phyloP scores from a whole-genome alignment of 2,329 filamentous ascomycete species.

The Grosmannia penicillata region DNA sequence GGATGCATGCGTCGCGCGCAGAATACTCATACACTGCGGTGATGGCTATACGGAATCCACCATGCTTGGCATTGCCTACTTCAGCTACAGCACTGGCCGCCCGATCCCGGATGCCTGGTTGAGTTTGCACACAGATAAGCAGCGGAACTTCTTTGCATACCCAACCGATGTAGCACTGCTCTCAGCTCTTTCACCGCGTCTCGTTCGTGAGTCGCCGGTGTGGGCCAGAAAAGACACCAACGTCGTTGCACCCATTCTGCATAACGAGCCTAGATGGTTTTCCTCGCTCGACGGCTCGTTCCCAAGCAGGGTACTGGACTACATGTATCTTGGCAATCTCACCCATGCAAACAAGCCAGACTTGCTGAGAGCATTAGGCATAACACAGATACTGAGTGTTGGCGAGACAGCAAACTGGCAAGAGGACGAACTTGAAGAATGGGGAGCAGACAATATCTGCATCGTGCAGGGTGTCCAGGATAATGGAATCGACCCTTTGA shows the following conservation, averaged over 20 bases:
- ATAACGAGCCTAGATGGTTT: slow-evolving; percentile 64
- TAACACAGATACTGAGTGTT: slow-evolving; percentile 78
- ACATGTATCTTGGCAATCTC: slow-evolving; percentile 93
- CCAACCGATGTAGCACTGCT: slow-evolving; percentile 76
- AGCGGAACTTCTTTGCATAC: slow-evolving; percentile 93
- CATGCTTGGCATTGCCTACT: slow-evolving; percentile 78
- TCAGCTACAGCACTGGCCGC: slow-evolving; percentile 75
- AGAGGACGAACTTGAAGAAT: slow-evolving; percentile 51
- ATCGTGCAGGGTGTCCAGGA: slow-evolving; percentile 81
- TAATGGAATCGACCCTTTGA: slow-evolving; percentile 89
- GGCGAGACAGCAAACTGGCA: slow-evolving; percentile 79
- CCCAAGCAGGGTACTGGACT: slow-evolving; percentile 75
- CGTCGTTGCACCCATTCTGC: slow-evolving; percentile 36
- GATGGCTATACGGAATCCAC: slow-evolving; percentile 96
- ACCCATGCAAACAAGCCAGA: slow-evolving; percentile 89
- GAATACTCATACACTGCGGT: slow-evolving; percentile 79
- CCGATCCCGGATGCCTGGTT: slow-evolving; percentile 80
- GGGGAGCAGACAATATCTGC: slow-evolving; percentile 67
- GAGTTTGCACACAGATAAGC: slow-evolving; percentile 61
- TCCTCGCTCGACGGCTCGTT: slow-evolving; percentile 75
- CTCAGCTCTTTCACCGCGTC: slow-evolving; percentile 57
- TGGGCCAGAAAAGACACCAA: slow-evolving; percentile 31
- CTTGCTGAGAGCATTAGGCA: slow-evolving; percentile 64
- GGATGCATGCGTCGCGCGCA: too few relatives aligned
- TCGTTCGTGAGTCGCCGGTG: slow-evolving; percentile 57